phyloP scores from a whole-genome alignment of 1,139 yeast species.

The Sugiyamaella pinicola region DNA sequence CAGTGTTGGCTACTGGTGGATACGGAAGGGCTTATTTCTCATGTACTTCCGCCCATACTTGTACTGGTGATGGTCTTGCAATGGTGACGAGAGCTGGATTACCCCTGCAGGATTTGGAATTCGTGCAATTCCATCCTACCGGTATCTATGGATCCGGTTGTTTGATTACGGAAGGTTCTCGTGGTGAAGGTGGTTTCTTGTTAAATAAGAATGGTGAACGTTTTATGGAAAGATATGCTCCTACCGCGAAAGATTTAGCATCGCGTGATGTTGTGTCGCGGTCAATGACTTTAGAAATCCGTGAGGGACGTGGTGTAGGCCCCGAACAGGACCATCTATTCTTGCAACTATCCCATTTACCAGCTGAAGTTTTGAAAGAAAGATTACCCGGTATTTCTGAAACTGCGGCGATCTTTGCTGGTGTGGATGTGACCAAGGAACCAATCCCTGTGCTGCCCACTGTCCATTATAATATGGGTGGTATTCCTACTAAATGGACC shows the following conservation, averaged over 20 bases:
- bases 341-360: constrained; percentile 93
- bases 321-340: constrained; percentile 92
- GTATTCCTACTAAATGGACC: constrained; percentile 97
- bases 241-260: constrained; percentile 97
- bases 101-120: constrained; percentile 96
- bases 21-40: constrained; percentile 98
- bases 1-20: constrained; percentile 98
- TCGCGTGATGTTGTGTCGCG: constrained; percentile 98
- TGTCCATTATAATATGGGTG: constrained; percentile 99
- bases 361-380: constrained; percentile 87
- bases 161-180: constrained; percentile 97
- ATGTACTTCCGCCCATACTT: constrained; percentile 98
- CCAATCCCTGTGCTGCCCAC: constrained; percentile 99
- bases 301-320: constrained; percentile 99
- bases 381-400: constrained; percentile 99
- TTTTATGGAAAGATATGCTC: constrained; percentile 99
- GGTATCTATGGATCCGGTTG: constrained; percentile 99
- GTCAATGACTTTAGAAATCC: constrained; percentile 97
- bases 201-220: constrained; percentile 98
- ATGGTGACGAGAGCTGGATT: constrained; percentile 98
- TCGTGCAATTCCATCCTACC: constrained; percentile 98
- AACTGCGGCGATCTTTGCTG: constrained; percentile 97
- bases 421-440: constrained; percentile 98
- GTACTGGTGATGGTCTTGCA: constrained; percentile 99
- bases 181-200: constrained; percentile 99